These are phyloP conservation scores for Candida loeiensis DNA, from an alignment of 805 yeast species.

Conservation along the genomic window DNA sequence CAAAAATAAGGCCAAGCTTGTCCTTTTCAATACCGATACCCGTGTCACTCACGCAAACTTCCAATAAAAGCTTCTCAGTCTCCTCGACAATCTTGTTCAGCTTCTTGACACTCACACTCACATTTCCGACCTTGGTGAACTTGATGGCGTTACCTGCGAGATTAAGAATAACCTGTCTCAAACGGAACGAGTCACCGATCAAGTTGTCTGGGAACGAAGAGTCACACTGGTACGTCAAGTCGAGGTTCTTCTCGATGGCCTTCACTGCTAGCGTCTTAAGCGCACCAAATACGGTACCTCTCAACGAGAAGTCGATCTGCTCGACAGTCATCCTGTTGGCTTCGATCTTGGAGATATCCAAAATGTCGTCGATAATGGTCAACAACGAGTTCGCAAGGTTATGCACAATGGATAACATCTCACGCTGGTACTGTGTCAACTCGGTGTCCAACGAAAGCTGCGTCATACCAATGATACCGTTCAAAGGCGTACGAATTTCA, in stretches of 20 bases:
- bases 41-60: constrained; percentile 85
- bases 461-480: constrained; percentile 92
- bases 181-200: constrained; percentile 84
- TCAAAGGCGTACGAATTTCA: constrained; percentile 88
- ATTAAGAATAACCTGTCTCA: constrained; percentile 82
- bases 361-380: constrained; percentile 84
- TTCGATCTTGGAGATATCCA: constrained; percentile 90
- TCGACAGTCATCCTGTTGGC: constrained; percentile 93
- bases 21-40: constrained; percentile 89
- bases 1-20: constrained; percentile 79
- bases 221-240: constrained; percentile 76
- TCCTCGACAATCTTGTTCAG: constrained; percentile 31
- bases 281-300: constrained; percentile 89
- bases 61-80: constrained; percentile 51
- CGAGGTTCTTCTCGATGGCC: constrained; percentile 82
- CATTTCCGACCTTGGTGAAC: constrained; percentile 80
- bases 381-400: constrained; percentile 80
- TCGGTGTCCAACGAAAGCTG: constrained; percentile 86
- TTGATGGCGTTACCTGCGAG: constrained; percentile 88
- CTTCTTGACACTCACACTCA: constrained; percentile 68
- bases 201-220: constrained; percentile 83
- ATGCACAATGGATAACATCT: constrained; percentile 86
- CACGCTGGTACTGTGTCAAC: constrained; percentile 85
- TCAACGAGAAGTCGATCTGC: constrained; percentile 77
- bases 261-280: constrained; percentile 85